A percentile compares a stretch with the other conserved stretches of the same genome.
phyloP scores from a whole-genome alignment of 805 yeast species.

The Candida silvatica region DNA sequence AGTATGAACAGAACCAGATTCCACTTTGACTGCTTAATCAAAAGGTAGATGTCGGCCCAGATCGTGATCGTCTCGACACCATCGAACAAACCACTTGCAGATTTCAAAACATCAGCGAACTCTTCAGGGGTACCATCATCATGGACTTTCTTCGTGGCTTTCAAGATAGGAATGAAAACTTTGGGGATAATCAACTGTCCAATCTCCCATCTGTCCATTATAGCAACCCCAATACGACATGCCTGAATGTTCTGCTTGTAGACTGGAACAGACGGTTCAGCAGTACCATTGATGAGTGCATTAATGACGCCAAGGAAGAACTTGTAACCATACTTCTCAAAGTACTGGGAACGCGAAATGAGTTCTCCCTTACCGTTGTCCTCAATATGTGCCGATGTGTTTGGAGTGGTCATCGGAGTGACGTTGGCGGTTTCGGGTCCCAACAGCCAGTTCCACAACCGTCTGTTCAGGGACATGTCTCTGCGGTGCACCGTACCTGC shows the following conservation, averaged over 20 bases:
- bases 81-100: conserved; percentile 71
- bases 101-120: conserved; percentile 39
- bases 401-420: conserved; percentile 7
- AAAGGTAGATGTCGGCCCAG: conserved; percentile 53
- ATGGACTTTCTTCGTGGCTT: conserved; percentile 30
- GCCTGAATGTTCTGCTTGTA: conserved; percentile 36
- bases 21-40: conserved; percentile 32
- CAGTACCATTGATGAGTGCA: conserved; percentile 30
- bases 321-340: conserved; percentile 45
- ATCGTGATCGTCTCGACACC: conserved; percentile 75
- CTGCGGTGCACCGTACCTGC: conserved; percentile 63
- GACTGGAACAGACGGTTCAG: conserved; percentile 12
- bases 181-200: conserved; percentile 67
- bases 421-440: conserved; percentile 54
- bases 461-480: conserved; percentile 91
- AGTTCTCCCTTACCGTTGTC: conserved; percentile 6
- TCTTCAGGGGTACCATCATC: conserved; percentile 13
- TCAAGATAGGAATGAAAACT: conserved; percentile 57
- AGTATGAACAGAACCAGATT: conserved; percentile 52
- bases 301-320: conserved; percentile 46
- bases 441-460: conserved; percentile 88
- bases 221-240: conserved; percentile 56
- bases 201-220: conserved; percentile 94
- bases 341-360: conserved; percentile 42
- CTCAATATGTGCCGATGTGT: conserved; percentile 1